phyloP scores from a whole-genome alignment of 306 rosid genomes.

The Argentina anserina region DNA sequence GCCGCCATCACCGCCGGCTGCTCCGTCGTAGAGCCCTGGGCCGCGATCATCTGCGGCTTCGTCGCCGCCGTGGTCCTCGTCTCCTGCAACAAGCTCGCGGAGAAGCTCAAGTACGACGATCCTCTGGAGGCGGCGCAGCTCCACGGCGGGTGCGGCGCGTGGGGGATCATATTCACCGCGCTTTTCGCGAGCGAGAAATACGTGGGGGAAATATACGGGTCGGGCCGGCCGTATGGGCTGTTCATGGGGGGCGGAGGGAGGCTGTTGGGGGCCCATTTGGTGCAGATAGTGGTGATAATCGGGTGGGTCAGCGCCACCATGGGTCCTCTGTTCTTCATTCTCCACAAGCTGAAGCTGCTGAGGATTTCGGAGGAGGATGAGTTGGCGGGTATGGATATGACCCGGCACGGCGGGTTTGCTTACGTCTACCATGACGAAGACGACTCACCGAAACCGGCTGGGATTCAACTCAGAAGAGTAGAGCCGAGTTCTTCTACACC shows the following conservation, averaged over 20 bases:
- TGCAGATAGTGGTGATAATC: conserved; percentile 62
- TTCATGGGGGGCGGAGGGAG: conserved; percentile 81
- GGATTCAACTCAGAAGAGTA: conserved; percentile 43
- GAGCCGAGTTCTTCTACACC: conserved; percentile 40
- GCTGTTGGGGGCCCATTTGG: conserved; percentile 60
- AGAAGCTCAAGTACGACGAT: conserved; percentile 56
- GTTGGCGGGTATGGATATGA: conserved; percentile 89
- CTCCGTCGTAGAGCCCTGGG: conserved; percentile 95
- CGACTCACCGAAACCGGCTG: conserved; percentile 6
- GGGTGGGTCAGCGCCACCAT: conserved; percentile 92
- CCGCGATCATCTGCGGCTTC: conserved; percentile 79
- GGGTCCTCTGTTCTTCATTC: conserved; percentile 67
- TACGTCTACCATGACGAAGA: conserved; percentile 57
- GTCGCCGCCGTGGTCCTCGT: conserved; percentile 55
- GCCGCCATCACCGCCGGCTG: conserved; percentile 87
- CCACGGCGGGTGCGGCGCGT: conserved; percentile 96
- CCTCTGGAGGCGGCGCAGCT: conserved; percentile 89
- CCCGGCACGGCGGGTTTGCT: conserved; percentile 95
- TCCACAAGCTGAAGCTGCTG: conserved; percentile 56
- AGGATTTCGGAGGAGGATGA: conserved; percentile 74
- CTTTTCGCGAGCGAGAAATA: conserved; percentile 66
- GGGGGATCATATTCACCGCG: conserved; percentile 87
- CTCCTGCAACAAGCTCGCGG: conserved; percentile 63
- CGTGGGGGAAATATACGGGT: conserved; percentile 56
- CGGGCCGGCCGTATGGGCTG: conserved; percentile 48